Evolutionary conservation across 805 yeast genomes (phyloP), one percentile per base, ranked within the genome.

Genomic region (Candida namnaoensis): DNA sequence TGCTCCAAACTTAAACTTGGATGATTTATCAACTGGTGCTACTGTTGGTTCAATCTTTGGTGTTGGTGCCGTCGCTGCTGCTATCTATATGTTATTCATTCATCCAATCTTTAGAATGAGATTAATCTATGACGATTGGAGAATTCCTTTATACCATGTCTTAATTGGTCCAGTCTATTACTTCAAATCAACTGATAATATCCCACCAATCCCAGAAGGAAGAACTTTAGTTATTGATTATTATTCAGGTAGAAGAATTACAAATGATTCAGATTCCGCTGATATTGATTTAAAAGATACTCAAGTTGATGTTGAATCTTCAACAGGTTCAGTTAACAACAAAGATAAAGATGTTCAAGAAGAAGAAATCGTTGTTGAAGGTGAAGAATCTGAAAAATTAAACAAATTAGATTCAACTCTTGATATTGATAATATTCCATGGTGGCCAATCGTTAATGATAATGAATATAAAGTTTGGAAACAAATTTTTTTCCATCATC

Each of bases 201-300:
- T 81, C 41, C 82, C 86, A 42, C 87, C 88, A 47, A 69, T 72
- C 51, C 88, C 88, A 38, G 74, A 66, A 43, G 82, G 82, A 35
- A 70, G 66, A 43, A 49, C 60, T 30, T 64, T 79, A 41, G 72
- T 75, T 34, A 71, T 76, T 42, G 88, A 82, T 59, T 82, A 78
- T 62, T 82, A 82, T 56, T 65, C 62, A 41, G 86, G 86, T 42
- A 76, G 81, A 61, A 68, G 80, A 50, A 48, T 40, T 5, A 54
- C 44, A 13, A 48, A 42, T 3, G 47, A 42, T 28, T 43, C 41
- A 26, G 49, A 41, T 45, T 50, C 40, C 27, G 50, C 47, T 15
- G 36, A 41, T 14, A 26, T 26, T 26, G 28, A 41, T 23, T 58
- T 50, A 5, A 54, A 47, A 37, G 41, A 43, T 8, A 37, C 36